phyloP scores from a whole-genome alignment of 2,329 filamentous ascomycete species.

The Colletotrichum filicis region DNA sequence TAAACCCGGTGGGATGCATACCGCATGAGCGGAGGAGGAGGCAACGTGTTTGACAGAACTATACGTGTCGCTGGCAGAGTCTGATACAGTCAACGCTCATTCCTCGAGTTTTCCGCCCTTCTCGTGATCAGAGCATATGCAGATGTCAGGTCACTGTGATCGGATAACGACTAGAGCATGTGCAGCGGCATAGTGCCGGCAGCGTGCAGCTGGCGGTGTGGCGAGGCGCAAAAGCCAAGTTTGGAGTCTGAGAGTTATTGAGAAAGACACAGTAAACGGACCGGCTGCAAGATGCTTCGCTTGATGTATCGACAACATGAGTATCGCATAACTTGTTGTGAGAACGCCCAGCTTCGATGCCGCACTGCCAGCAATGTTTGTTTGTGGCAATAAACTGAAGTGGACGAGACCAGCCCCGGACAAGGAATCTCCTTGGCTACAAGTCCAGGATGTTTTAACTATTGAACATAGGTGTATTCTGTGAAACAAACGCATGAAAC shows the following conservation, averaged over 20 bases:
- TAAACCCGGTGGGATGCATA: not conserved
- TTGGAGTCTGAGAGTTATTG: not conserved
- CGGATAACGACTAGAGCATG: not conserved
- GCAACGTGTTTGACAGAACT: slow-evolving; percentile 20
- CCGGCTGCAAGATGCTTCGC: not conserved
- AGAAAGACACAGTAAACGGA: not conserved
- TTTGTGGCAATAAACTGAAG: not conserved
- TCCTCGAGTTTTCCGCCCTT: not conserved
- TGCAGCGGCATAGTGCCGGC: not conserved
- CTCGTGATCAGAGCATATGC: not conserved
- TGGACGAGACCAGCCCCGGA: not conserved
- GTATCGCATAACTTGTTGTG: not conserved
- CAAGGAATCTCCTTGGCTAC: not conserved
- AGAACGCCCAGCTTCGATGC: not conserved
- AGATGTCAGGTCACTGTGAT: not conserved
- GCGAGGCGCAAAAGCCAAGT: not conserved
- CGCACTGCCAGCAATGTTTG: not conserved
- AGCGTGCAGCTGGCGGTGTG: not conserved
- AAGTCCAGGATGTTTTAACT: not conserved
- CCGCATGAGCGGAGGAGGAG: not conserved
- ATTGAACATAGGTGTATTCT: not conserved
- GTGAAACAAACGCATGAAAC: slow-evolving; percentile 28
- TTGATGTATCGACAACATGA: not conserved
- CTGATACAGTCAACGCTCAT: not conserved
- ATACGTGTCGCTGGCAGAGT: not conserved